Conservation (phyloP, 2,329 filamentous ascomycete species). For the Pseudonectria buxi region DNA sequence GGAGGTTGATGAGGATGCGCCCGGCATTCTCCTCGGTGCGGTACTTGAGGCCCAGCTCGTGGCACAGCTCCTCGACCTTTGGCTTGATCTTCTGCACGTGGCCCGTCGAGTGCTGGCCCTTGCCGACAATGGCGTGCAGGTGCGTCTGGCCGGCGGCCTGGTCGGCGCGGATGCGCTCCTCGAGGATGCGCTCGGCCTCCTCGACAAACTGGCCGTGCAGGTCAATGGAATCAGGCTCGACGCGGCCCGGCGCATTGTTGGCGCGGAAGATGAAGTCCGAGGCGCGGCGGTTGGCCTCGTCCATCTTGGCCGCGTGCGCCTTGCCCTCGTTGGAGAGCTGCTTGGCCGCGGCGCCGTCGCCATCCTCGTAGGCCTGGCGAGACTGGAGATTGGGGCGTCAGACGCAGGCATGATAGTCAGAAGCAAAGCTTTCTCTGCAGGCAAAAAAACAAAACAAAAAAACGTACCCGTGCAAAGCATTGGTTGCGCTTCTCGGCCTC, state of each 20-base stretch:
- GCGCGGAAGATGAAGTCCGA: conserved; percentile 92
- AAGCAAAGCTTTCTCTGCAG: too few relatives aligned
- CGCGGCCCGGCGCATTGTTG: conserved; percentile 75
- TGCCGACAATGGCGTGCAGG: conserved; percentile 92
- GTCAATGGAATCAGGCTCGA: conserved; percentile 79
- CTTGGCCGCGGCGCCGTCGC: conserved; percentile 80
- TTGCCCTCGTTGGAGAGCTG: conserved; percentile 80
- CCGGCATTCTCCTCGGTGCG: conserved; percentile 84
- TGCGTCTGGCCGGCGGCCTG: conserved; percentile 67
- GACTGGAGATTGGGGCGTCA: conserved; percentile 40
- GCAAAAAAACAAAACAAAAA: too few relatives aligned
- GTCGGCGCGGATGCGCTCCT: conserved; percentile 76
- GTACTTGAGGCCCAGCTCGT: conserved; percentile 75
- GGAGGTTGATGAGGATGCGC: conserved; percentile 79
- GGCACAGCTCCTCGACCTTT: conserved; percentile 81
- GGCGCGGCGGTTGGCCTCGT: conserved; percentile 83
- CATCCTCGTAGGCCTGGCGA: conserved; percentile 72
- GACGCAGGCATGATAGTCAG: too few relatives aligned
- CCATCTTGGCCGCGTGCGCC: conserved; percentile 73
- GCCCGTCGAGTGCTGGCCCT: conserved; percentile 77
- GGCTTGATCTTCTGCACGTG: conserved; percentile 94
- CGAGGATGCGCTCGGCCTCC: conserved; percentile 86
- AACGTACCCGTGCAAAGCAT: conserved; percentile 65
- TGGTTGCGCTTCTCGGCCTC: conserved; percentile 72
- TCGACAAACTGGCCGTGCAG: conserved; percentile 92